Evolutionary conservation across 208 protist species (phyloP).

Genomic region (Lotmaria passim): DNA sequence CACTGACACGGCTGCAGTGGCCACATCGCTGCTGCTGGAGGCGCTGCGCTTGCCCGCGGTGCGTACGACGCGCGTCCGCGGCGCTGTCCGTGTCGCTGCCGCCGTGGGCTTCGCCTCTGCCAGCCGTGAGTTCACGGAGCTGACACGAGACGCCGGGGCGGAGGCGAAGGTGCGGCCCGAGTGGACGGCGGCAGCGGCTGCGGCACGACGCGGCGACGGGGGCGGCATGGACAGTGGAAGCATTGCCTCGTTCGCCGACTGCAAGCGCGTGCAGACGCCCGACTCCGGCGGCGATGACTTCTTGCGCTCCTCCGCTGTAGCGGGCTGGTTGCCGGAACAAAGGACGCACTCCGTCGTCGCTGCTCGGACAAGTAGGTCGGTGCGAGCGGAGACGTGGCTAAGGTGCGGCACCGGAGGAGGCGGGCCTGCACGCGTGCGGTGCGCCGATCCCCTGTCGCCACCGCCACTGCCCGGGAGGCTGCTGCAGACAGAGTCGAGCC

Average conservation of each 20-base stretch:
- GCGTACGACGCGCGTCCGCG: slow-evolving; percentile 14
- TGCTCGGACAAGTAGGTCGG: background rate
- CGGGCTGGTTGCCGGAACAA: background rate
- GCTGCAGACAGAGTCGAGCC: slow-evolving; percentile 23
- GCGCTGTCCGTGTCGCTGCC: background rate
- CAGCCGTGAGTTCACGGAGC: slow-evolving; percentile 41
- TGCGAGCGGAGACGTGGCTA: background rate
- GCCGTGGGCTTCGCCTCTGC: slow-evolving; percentile 3
- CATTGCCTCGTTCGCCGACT: slow-evolving; percentile 13
- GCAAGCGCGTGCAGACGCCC: slow-evolving; percentile 10
- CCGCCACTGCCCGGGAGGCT: slow-evolving; percentile 24
- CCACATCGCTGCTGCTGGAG: slow-evolving; percentile 8
- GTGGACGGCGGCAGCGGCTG: background rate
- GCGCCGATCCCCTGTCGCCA: slow-evolving; percentile 11
- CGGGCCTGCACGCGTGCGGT: background rate
- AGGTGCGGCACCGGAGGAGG: slow-evolving; percentile 14
- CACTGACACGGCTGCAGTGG: background rate
- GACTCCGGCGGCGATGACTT: slow-evolving; percentile 17
- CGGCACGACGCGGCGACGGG: background rate
- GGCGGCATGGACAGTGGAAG: background rate
- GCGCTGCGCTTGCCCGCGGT: slow-evolving; percentile 22
- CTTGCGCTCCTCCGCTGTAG: background rate
- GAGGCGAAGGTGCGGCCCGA: slow-evolving; percentile 21
- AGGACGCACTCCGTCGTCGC: slow-evolving; percentile 15
- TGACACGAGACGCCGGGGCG: slow-evolving; percentile 36